phyloP scores from a whole-genome alignment of 495 filamentous ascomycete species.

The Neurospora africana region DNA sequence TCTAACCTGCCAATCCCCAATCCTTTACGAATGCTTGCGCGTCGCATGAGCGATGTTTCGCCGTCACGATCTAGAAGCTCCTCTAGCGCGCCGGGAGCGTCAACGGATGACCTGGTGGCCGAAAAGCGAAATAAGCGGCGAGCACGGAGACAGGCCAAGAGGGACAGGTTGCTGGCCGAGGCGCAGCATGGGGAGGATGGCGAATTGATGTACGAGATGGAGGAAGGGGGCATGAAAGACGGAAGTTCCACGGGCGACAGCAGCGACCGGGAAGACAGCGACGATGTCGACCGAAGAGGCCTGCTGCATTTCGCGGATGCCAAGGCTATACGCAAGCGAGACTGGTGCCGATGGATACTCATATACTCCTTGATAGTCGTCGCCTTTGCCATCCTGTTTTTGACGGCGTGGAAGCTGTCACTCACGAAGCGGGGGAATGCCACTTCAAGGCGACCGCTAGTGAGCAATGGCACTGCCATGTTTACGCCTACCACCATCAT shows the following conservation, averaged over 20 bases:
- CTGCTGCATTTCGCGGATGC: conserved; percentile 33
- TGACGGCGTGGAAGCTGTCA: conserved; percentile 41
- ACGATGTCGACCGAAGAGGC: conserved; percentile 40
- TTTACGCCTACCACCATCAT: conserved; percentile 89
- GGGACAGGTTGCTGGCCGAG: conserved; percentile 35
- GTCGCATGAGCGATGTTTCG: conserved; percentile 24
- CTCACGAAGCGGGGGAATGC: conserved; percentile 8
- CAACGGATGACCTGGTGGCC: conserved; percentile 23
- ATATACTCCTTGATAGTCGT: conserved; percentile 42
- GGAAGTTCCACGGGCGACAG: conserved; percentile 45
- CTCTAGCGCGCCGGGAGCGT: conserved; percentile 13
- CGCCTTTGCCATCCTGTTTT: conserved; percentile 39
- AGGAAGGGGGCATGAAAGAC: conserved; percentile 64
- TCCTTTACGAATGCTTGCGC: conserved; percentile 29
- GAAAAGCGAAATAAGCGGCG: conserved; percentile 43
- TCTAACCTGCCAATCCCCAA: conserved; percentile 36
- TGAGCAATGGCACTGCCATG: conserved; percentile 71
- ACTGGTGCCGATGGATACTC: conserved; percentile 41
- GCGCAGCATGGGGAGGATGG: conserved; percentile 54
- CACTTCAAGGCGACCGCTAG: conserved; percentile 10
- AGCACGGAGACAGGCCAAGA: conserved; percentile 35
- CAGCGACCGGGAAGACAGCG: conserved; percentile 44
- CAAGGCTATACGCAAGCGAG: conserved; percentile 31
- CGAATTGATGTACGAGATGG: conserved; percentile 80
- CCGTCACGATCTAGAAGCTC: conserved; percentile 22